phyloP scores from a whole-genome alignment of 2,329 filamentous ascomycete genomes.

The Aspergillus viridinutans region DNA sequence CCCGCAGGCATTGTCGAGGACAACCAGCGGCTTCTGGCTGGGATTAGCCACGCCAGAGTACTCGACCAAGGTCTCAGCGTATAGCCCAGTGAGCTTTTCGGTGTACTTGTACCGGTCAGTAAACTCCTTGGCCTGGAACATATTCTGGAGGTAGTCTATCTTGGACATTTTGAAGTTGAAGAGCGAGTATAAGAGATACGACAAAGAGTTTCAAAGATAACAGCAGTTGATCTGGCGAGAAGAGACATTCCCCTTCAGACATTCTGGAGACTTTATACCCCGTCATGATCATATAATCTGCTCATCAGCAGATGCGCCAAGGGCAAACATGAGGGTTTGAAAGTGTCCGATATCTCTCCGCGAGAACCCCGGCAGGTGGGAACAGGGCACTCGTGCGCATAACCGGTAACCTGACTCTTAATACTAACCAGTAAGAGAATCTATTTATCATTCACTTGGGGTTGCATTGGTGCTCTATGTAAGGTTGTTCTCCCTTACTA shows the following conservation, averaged over 20 bases:
- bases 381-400: neutral
- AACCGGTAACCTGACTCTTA: neutral
- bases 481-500: neutral
- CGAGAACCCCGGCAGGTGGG: neutral
- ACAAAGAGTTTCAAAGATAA: neutral
- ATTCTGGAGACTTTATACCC: neutral
- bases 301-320: neutral
- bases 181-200: neutral
- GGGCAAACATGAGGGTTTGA: neutral
- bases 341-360: slow-evolving; percentile 16
- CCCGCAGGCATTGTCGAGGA: slow-evolving; percentile 55
- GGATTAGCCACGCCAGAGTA: slow-evolving; percentile 23
- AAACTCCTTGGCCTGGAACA: slow-evolving; percentile 17
- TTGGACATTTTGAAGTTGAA: neutral
- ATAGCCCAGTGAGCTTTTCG: slow-evolving; percentile 29
- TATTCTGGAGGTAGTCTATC: slow-evolving; percentile 1
- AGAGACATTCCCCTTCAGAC: neutral
- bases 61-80: slow-evolving; percentile 25
- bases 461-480: neutral
- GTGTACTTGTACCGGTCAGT: slow-evolving; percentile 23
- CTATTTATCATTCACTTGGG: neutral
- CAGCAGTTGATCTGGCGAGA: neutral
- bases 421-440: neutral
- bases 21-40: slow-evolving; percentile 19
- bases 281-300: neutral